Base-by-base conservation (phyloP, 257 asterid species). In the Agastache rugosa region DNA sequence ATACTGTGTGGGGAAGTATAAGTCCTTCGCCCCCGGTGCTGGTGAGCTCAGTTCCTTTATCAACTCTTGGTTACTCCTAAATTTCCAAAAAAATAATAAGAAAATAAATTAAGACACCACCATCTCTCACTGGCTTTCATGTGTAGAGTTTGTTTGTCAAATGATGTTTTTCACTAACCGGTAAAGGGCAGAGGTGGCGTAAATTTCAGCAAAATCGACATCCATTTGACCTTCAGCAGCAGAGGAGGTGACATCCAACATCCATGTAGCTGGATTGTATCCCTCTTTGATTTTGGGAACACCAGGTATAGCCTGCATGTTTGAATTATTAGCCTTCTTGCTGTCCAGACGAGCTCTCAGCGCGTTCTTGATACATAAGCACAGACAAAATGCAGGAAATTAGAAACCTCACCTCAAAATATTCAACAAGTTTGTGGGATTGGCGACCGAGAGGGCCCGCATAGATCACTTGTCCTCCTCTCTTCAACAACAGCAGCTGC, bases 211-310 rank as follows among this genome's bases (percentile, higher is more conserved):
- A 79, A 92, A 92, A 71, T 92, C 96, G 20, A 87, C 84, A 23
- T 75, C 88, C 10, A 88, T 87, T 80, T 88, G 94, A 50, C 84
- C 67, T 73, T 92, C 97, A 67, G 64, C 83, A 5, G 96, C 77
- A 23, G 86, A 25, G 4, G 96, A 80, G 67, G 74, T 92, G 63
- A 92, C 84, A 3, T 92, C 97, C 82, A 92, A 75, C 97, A 92
- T 88, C 97, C 97, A 92, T 5, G 97, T 92, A 45, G 97, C 97
- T 44, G 97, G 97, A 87, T 92, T 92, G 62, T 81, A 81, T 17
- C 96, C 89, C 42, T 87, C 96, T 65, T 77, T 85, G 59, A 87
- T 92, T 73, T 84, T 88, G 35, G 91, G 55, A 74, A 92, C 97
- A 19, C 96, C 93, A 4, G 79, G 82, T 76, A 92, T 73, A 66